Evolutionary conservation across 768 basidiomycete species (phyloP).

Genomic region (Rhizopogon vesiculosus): DNA sequence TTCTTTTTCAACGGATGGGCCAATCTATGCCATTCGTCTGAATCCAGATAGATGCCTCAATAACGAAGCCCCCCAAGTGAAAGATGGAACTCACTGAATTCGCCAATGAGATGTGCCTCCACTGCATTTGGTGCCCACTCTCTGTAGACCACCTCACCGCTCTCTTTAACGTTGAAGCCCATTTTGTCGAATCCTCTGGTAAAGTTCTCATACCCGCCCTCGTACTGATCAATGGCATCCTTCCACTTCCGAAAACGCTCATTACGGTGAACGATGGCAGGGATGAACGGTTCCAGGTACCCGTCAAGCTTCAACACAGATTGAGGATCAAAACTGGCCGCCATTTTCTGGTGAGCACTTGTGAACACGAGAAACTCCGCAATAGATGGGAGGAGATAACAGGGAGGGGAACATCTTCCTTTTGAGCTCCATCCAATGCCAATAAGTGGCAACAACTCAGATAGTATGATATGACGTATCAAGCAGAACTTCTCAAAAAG

Average conservation of each 20-base stretch:
- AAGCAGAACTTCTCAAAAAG: constrained; percentile 7
- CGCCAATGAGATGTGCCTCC: constrained; percentile 84
- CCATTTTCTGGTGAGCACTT: constrained; percentile 19
- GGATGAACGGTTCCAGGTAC: constrained; percentile 70
- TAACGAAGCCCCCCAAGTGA: background rate
- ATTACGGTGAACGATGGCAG: constrained; percentile 65
- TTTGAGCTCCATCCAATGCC: constrained; percentile 1
- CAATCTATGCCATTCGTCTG: constrained; percentile 85
- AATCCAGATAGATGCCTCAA: background rate
- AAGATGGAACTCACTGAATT: constrained; percentile 76
- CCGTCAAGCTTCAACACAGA: constrained; percentile 60
- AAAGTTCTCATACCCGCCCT: constrained; percentile 81
- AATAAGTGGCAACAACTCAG: constrained; percentile 2
- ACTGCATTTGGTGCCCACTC: constrained; percentile 95
- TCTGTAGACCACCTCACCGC: constrained; percentile 74
- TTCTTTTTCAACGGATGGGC: constrained; percentile 86
- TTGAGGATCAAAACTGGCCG: constrained; percentile 51
- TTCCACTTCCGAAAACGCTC: constrained; percentile 72
- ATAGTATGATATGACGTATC: constrained; percentile 3
- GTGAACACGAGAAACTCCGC: background rate
- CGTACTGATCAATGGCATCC: constrained; percentile 63
- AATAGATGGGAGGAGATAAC: constrained; percentile 4
- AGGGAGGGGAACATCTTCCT: constrained; percentile 3
- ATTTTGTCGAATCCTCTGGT: constrained; percentile 50
- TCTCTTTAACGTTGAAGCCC: constrained; percentile 68